Percentiles rank a stretch among this genome's conserved stretches.
Evolutionary conservation across 2,329 filamentous ascomycete genomes (phyloP).

Genomic region (Bisporella sp.): DNA sequence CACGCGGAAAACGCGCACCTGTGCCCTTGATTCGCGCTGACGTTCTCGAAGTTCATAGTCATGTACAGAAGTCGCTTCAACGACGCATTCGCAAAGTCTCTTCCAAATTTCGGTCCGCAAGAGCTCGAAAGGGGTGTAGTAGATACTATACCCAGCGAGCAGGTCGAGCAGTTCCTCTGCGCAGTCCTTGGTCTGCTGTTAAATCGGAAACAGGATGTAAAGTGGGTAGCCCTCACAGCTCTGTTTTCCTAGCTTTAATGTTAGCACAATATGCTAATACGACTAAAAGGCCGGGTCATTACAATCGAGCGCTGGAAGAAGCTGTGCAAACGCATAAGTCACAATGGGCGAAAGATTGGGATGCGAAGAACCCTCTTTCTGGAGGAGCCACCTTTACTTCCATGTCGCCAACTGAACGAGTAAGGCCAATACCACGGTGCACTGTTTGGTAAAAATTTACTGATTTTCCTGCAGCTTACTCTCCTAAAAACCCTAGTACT

Average conservation of each 20-base stretch:
- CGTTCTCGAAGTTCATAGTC: slow-evolving; percentile 72
- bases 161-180: slow-evolving; percentile 83
- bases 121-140: slow-evolving; percentile 85
- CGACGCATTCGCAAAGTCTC: slow-evolving; percentile 80
- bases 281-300: slow-evolving; percentile 71
- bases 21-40: slow-evolving; percentile 24
- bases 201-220: slow-evolving; percentile 97
- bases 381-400: slow-evolving; percentile 74
- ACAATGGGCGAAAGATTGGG: slow-evolving; percentile 86
- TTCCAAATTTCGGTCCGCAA: slow-evolving; percentile 87
- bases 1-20: slow-evolving; percentile 48
- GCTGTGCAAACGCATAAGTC: slow-evolving; percentile 75
- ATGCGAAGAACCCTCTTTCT: slow-evolving; percentile 72
- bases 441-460: not conserved
- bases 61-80: slow-evolving; percentile 95
- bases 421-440: slow-evolving; percentile 36
- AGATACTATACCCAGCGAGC: slow-evolving; percentile 71
- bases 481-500: slow-evolving; percentile 60
- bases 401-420: slow-evolving; percentile 75
- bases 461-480: slow-evolving; percentile 3
- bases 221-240: slow-evolving; percentile 54
- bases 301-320: slow-evolving; percentile 88
- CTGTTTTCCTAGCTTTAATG: not conserved
- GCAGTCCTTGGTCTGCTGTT: slow-evolving; percentile 80
- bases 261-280: slow-evolving; percentile 7